phyloP scores from a whole-genome alignment of 331 rosid species.

The Erythrophleum ivorense region DNA sequence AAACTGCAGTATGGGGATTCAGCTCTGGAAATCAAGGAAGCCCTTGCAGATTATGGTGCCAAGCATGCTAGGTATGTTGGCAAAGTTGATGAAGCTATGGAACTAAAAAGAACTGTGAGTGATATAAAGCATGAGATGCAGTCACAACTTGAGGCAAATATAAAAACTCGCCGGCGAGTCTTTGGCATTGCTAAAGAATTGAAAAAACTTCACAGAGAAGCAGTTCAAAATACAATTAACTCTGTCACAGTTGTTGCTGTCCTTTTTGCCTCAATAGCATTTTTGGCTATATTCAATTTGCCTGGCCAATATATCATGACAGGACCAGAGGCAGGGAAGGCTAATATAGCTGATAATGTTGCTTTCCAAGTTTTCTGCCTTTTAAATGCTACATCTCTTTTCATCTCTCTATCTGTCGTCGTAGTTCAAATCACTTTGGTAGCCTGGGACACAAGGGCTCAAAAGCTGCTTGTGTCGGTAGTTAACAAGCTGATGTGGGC shows the following conservation, averaged over 20 bases:
- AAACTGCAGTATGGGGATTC: conserved; percentile 73
- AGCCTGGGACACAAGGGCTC: conserved; percentile 96
- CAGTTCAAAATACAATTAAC: conserved; percentile 86
- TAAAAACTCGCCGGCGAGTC: conserved; percentile 74
- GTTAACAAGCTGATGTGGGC: conserved; percentile 94
- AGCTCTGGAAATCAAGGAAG: conserved; percentile 67
- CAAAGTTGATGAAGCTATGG: conserved; percentile 80
- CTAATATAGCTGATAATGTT: conserved; percentile 55
- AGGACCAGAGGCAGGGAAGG: conserved; percentile 60
- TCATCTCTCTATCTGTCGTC: conserved; percentile 88
- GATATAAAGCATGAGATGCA: conserved; percentile 92
- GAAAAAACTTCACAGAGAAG: conserved; percentile 88
- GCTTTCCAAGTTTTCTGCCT: conserved; percentile 81
- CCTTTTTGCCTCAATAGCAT: conserved; percentile 92
- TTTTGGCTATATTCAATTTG: conserved; percentile 88
- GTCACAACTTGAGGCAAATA: conserved; percentile 78
- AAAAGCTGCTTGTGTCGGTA: conserved; percentile 85
- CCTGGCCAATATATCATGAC: conserved; percentile 67
- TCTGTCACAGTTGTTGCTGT: conserved; percentile 86
- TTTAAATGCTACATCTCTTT: conserved; percentile 79
- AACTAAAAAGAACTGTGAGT: conserved; percentile 91
- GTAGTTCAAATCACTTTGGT: conserved; percentile 98
- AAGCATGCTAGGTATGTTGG: conserved; percentile 80
- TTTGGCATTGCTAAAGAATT: conserved; percentile 91
- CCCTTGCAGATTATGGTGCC: conserved; percentile 77